Percentiles rank a stretch among this genome's conserved stretches.
Evolutionary conservation across 352 stramenopile genomes (phyloP).

Genomic region (Pythium coloratum): DNA sequence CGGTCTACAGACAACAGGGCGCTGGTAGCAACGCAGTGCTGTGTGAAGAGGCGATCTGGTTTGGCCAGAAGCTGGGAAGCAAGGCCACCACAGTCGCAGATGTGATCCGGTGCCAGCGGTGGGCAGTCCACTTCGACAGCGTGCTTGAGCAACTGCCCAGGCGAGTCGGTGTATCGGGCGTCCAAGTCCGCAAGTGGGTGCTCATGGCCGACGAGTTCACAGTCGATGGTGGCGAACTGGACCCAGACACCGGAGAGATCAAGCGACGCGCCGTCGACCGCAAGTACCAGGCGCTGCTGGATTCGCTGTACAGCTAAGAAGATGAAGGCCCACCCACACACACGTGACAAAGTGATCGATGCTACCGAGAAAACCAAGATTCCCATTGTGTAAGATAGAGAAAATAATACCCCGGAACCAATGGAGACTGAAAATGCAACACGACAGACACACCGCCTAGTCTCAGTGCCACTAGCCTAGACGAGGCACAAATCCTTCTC

Average conservation of each 20-base stretch:
- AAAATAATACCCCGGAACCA: conserved; percentile 7
- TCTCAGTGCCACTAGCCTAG: neutral
- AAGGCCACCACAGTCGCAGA: conserved; percentile 49
- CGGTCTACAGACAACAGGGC: neutral
- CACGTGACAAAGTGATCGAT: neutral
- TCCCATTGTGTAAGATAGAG: conserved; percentile 21
- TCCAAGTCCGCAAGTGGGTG: conserved; percentile 79
- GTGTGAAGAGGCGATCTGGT: conserved; percentile 43
- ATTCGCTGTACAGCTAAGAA: conserved; percentile 69
- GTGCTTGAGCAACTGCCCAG: conserved; percentile 51
- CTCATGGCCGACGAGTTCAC: conserved; percentile 69
- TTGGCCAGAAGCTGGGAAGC: conserved; percentile 28
- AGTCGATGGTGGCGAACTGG: conserved; percentile 69
- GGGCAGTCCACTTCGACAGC: conserved; percentile 75
- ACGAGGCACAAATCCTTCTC: conserved; percentile 1
- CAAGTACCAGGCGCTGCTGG: conserved; percentile 75
- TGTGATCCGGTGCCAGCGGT: conserved; percentile 66
- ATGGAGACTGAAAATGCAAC: neutral
- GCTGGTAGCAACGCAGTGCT: conserved; percentile 24
- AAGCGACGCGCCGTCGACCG: conserved; percentile 58
- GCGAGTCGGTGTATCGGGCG: conserved; percentile 53
- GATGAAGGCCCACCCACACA: neutral
- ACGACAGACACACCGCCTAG: neutral
- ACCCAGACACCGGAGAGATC: conserved; percentile 61
- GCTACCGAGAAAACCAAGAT: neutral